Percentiles rank a stretch among this genome's conserved stretches.
Conservation (phyloP, 2,329 filamentous ascomycete species). For the Fusarium sp. region DNA sequence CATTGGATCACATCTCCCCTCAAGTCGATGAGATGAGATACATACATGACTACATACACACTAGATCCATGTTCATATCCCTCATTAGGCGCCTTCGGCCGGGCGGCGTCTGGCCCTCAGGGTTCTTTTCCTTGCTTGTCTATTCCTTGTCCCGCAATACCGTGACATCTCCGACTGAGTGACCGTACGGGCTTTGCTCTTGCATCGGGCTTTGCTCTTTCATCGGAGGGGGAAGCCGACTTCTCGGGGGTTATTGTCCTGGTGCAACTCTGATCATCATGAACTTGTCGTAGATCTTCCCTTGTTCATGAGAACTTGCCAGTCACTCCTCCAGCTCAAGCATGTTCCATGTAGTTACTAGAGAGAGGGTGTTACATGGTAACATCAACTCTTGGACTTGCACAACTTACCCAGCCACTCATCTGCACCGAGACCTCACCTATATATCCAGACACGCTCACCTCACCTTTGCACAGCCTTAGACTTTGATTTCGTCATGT, state of each 20-base stretch:
- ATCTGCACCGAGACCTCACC: neutral
- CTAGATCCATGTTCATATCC: neutral
- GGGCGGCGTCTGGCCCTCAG: conserved; percentile 21
- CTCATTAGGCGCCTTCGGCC: conserved; percentile 10
- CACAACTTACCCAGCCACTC: neutral
- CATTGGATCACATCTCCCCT: neutral
- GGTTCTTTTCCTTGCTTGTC: conserved; percentile 21
- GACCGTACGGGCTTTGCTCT: neutral
- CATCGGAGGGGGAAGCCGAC: conserved; percentile 21
- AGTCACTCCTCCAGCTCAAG: neutral
- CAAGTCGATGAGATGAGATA: neutral
- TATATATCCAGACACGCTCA: neutral
- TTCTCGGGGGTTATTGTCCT: neutral
- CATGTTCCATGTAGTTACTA: neutral
- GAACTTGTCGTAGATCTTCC: neutral
- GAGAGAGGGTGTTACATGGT: neutral
- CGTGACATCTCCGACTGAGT: conserved; percentile 21
- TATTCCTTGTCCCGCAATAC: conserved; percentile 20
- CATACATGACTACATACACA: neutral
- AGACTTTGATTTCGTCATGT: neutral
- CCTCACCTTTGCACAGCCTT: neutral
- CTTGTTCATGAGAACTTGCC: neutral
- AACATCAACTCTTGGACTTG: neutral
- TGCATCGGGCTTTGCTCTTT: neutral
- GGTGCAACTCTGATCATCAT: neutral